Evolutionary conservation across 2,329 filamentous ascomycete species (phyloP), one percentile per base, ranked within the genome.

Genomic region (Rhinocladiella similis): DNA sequence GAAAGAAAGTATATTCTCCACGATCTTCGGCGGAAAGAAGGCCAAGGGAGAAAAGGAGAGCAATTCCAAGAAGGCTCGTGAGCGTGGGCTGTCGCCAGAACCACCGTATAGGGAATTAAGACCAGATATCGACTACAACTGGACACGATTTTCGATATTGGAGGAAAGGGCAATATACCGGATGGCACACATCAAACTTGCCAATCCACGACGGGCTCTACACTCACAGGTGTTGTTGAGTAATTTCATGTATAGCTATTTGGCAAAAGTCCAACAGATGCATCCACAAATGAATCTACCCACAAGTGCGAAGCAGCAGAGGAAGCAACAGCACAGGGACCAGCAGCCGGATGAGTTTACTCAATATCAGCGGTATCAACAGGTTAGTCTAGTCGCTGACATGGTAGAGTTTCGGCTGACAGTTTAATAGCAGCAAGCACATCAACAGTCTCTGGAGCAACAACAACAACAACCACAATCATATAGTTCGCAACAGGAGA

Each of bases 211-310:
- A 43, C 87, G 94, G 54, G 89, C 93, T 39, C 77, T 99, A 50
- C 88, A 96, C 69, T 97, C 93, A 58, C 94, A 99, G 73, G 94
- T 99, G 19, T 80, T 99, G 57, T 83, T 99, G 64, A 97, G 92
- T 75, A 99, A 99, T 72, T 99, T 99, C 74, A 99, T 99, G 94
- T 99, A 99, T 76, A 94, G 91, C 55, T 99, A 99, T 72, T 83
- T 99, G 63, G 94, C 94, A 60, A 99, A 97, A 73, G 94, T 99
- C 45, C 94, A 99, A 75, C 91, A 95, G 68, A 97, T 97, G 90
- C 94, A 99, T 72, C 94, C 94, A 42, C 90, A 96, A 69, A 90
- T 97, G 75, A 90, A 95, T 67, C 87, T 96, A 42, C 90, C 90
- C n/a, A 83, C 89, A 35, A 92, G 89, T 50, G 77, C 80, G 14